Base-by-base conservation (phyloP, 805 yeast species). In the Pichia ethanolica region DNA sequence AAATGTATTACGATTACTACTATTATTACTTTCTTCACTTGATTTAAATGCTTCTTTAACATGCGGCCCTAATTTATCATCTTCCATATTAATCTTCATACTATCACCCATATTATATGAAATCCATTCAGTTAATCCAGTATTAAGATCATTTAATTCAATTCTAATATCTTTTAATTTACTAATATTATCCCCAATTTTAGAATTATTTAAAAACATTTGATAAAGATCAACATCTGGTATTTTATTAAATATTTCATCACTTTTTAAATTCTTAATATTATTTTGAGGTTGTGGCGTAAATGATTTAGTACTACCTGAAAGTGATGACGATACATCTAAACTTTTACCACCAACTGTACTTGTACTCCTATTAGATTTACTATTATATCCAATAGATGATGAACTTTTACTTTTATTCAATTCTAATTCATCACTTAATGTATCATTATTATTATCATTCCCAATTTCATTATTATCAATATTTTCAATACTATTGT, bases 81-180 rank as follows among this genome's bases (percentile, higher is more conserved):
- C 64, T 27, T 45, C 53, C 32, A 39, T 41, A 25, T 25, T 45
- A 25, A 42, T 42, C 35, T 45, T 39, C 26, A 36, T 30, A 26
- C 46, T 45, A 44, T 42, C 45, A 11, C 46, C 43, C 49, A 45
- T 49, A 39, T 49, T 49, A 36, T 30, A 45, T 20, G 35, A 26
- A 9, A 49, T 42, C 52, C 52, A 49, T 11, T 71, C 67, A 27
- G 72, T 72, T n/a, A 83, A 63, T 1, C 87, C 87, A 0, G 82
- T 71, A 45, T 81, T 81, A 53, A 70, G 72, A 7, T 66, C 68
- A 1, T 62, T 50, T 48, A 74, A 78, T 50, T 68, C 72, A 26
- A 51, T 61, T 53, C 74, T 67, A 20, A 73, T 80, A 12, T 66
- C 73, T 52, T 65, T 67, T 53, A 71, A 71, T 40, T 67, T 71